A percentile compares a stretch with the other conserved stretches of the same genome.
These are phyloP conservation scores for Eucalyptus guilfoylei DNA, from an alignment of 345 rosid species.

Conservation along the genomic window DNA sequence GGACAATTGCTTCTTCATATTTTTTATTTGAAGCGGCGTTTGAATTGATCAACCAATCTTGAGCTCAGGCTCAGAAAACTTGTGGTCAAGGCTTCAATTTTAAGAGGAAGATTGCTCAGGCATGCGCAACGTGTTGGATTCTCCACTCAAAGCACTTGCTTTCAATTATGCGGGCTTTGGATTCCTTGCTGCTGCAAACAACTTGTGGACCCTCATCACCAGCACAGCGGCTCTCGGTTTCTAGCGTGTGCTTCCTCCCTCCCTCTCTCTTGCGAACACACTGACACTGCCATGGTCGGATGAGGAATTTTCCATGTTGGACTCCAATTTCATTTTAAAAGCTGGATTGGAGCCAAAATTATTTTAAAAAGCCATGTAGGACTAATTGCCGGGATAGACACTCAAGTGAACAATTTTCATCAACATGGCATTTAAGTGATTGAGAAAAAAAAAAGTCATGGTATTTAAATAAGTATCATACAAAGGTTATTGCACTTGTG, in stretches of 20 bases:
- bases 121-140: not conserved
- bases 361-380: not conserved
- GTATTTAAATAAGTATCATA: rapidly evolving
- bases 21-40: not conserved
- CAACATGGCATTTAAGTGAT: rapidly evolving
- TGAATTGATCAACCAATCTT: not conserved
- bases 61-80: not conserved
- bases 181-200: constrained; percentile 22
- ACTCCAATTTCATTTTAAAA: not conserved
- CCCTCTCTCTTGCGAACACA: not conserved
- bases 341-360: not conserved
- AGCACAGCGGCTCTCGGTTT: not conserved
- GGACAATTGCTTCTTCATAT: not conserved
- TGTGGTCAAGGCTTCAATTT: not conserved
- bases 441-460: rapidly evolving
- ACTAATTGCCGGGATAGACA: rapidly evolving
- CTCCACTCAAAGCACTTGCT: constrained; percentile 34
- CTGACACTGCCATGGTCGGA: not conserved
- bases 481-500: not conserved
- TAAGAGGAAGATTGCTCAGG: not conserved
- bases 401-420: not conserved
- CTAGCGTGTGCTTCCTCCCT: not conserved
- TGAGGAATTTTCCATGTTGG: not conserved
- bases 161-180: constrained; percentile 30
- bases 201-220: constrained; percentile 57